These are phyloP conservation scores for Ogataea nakhonphanomensis DNA, from an alignment of 805 yeast genomes.

Conservation along the genomic window DNA sequence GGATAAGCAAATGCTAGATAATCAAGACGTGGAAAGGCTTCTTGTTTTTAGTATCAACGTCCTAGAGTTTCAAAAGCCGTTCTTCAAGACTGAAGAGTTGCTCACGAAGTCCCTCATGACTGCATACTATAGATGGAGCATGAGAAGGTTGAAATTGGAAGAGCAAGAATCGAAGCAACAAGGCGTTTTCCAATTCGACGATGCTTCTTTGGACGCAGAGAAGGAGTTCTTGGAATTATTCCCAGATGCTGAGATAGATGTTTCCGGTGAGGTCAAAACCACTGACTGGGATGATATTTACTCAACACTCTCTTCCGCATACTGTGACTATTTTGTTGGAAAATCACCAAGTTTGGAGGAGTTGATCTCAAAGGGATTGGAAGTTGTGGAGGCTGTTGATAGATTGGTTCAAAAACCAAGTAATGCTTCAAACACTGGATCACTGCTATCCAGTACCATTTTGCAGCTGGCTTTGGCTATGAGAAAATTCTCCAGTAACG, in stretches of 20 bases:
- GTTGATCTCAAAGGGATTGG: slow-evolving; percentile 41
- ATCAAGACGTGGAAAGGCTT: slow-evolving; percentile 47
- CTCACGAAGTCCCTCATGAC: slow-evolving; percentile 51
- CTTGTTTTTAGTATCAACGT: slow-evolving; percentile 47
- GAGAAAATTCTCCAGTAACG: slow-evolving; percentile 20
- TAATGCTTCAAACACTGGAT: slow-evolving; percentile 23
- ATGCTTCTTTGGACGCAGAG: slow-evolving; percentile 64
- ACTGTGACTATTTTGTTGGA: slow-evolving; percentile 39
- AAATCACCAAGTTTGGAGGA: slow-evolving; percentile 9
- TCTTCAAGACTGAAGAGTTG: slow-evolving; percentile 24
- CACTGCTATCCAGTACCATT: slow-evolving; percentile 36
- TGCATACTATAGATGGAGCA: slow-evolving; percentile 77
- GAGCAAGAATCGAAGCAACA: slow-evolving; percentile 58
- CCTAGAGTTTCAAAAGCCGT: slow-evolving; percentile 34
- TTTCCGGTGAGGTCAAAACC: slow-evolving; percentile 32
- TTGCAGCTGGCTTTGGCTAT: slow-evolving; percentile 34
- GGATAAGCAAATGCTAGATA: slow-evolving; percentile 42
- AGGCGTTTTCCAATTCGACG: slow-evolving; percentile 63
- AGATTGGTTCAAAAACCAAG: slow-evolving; percentile 24
- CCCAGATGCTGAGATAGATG: slow-evolving; percentile 79
- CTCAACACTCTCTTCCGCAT: slow-evolving; percentile 45
- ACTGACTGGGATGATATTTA: slow-evolving; percentile 45
- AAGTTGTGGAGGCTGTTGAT: slow-evolving; percentile 29
- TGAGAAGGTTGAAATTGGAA: slow-evolving; percentile 63
- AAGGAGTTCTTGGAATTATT: slow-evolving; percentile 77